Evolutionary conservation across 2,329 filamentous ascomycete species (phyloP), one percentile per base, ranked within the genome.

Genomic region (Cladosporium sp.): DNA sequence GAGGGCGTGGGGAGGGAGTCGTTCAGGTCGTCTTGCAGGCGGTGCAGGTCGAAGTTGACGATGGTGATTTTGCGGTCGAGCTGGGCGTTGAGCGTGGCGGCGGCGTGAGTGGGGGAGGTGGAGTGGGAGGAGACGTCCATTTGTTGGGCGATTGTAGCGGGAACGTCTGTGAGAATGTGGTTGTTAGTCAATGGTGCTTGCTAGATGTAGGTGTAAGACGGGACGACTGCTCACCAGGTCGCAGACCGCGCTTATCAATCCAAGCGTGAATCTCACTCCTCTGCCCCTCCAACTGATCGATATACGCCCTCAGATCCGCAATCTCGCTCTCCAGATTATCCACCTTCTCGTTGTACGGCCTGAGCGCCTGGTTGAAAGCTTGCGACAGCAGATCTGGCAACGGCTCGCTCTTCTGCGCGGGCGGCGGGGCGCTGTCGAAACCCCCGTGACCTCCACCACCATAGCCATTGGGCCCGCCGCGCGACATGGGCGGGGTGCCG

Each of bases 1-100:
- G 77, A 76, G 4, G 75, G 70, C 4, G 74, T 74, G 16, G 74
- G 75, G 48, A 79, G 76, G 49, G 73, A 75, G 62, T 78, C 75
- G 66, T 78, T 78, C 58, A 79, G 71, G 59, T 77, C 75, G 64
- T 79, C 76, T 63, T 79, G 76, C 43, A 79, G 70, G 48, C 76
- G 74, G 68, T 79, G 76, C 3, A 79, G 74, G 62, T 79, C 76
- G 63, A 78, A 78, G 68, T 79, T 79, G 52, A 79, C 75, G 52
- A 79, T 78, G 35, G 76, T 79, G 67, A 79, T 79, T 60, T 79
- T 79, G 71, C 76, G 76, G 65, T 79, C 76, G 56, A 79, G 74
- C 62, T 79, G 76, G n/a, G 75, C 75, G 62, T 78, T 78, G 56
- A 79, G 72, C 2, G 75, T 77, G 33, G 70, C 66, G 33, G 76